These are phyloP conservation scores for Thinopyrum elongatum DNA, from an alignment of 176 grass and related monocot genomes.

Conservation along the genomic window DNA sequence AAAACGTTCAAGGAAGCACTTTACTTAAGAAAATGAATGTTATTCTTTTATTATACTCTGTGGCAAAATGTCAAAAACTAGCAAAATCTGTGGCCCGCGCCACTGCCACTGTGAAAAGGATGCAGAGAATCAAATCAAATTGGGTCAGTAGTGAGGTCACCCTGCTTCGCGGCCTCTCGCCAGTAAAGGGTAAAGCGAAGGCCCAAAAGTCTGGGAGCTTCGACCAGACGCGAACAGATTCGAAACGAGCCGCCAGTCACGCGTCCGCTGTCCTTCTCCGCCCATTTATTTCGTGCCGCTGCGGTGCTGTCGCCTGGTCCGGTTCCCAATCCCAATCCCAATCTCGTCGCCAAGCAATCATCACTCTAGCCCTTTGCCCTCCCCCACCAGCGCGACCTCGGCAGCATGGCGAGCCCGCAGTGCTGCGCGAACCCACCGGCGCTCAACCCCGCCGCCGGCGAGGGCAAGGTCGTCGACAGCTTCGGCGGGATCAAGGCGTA, in stretches of 20 bases:
- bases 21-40: too few relatives aligned
- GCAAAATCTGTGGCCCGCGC: too few relatives aligned
- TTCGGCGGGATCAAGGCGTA: conserved; percentile 72
- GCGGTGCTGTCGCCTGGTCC: background rate
- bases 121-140: too few relatives aligned
- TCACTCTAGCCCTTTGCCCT: too few relatives aligned
- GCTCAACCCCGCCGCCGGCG: conserved; percentile 42
- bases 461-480: conserved; percentile 67
- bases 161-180: too few relatives aligned
- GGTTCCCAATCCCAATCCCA: background rate
- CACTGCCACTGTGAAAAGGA: too few relatives aligned
- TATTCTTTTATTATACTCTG: too few relatives aligned
- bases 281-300: background rate
- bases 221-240: background rate
- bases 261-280: background rate
- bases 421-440: conserved; percentile 70
- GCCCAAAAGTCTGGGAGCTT: background rate
- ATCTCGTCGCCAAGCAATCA: background rate
- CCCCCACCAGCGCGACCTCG: background rate
- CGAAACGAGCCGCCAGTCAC: background rate
- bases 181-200: background rate
- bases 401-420: conserved; percentile 58
- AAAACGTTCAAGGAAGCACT: too few relatives aligned
- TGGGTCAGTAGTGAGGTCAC: too few relatives aligned
- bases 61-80: too few relatives aligned